These are phyloP conservation scores for Arabis hirsuta DNA, from an alignment of 345 rosid species.

Conservation along the genomic window DNA sequence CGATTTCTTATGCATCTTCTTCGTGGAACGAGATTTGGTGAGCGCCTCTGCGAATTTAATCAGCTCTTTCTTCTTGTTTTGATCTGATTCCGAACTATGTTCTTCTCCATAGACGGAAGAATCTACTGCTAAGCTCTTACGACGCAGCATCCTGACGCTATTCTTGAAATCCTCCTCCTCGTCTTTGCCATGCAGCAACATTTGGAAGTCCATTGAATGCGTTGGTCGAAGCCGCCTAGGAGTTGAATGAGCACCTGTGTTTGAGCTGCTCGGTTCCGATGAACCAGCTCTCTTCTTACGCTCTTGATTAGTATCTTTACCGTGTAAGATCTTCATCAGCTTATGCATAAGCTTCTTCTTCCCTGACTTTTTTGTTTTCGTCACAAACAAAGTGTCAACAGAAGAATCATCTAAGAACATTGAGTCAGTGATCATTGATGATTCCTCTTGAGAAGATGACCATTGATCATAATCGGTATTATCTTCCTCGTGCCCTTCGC, in stretches of 20 bases:
- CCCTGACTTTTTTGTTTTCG: constrained; percentile 46
- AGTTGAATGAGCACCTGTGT: constrained; percentile 36
- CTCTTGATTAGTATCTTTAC: constrained; percentile 54
- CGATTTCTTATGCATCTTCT: constrained; percentile 50
- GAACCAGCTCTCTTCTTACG: constrained; percentile 43
- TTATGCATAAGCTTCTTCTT: constrained; percentile 64
- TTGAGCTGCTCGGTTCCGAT: constrained; percentile 48
- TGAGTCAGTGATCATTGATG: constrained; percentile 58
- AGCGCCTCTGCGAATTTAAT: constrained; percentile 66
- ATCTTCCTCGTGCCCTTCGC: constrained; percentile 54
- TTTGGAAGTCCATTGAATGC: constrained; percentile 58
- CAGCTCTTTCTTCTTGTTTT: constrained; percentile 52
- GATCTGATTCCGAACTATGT: constrained; percentile 31
- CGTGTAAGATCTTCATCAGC: constrained; percentile 63
- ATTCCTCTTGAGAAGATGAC: constrained; percentile 54
- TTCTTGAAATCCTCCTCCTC: constrained; percentile 44
- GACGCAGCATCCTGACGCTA: constrained; percentile 12
- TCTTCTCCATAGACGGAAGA: constrained; percentile 24
- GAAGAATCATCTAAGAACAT: constrained; percentile 59
- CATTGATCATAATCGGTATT: constrained; percentile 65
- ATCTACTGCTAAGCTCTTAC: constrained; percentile 31
- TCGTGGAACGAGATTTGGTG: constrained; percentile 47
- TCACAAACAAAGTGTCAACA: constrained; percentile 45
- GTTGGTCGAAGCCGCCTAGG: constrained; percentile 48
- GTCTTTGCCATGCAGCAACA: constrained; percentile 48